These are phyloP conservation scores for Nyctanthes arbortristis DNA, from an alignment of 257 asterid species.

Conservation along the genomic window DNA sequence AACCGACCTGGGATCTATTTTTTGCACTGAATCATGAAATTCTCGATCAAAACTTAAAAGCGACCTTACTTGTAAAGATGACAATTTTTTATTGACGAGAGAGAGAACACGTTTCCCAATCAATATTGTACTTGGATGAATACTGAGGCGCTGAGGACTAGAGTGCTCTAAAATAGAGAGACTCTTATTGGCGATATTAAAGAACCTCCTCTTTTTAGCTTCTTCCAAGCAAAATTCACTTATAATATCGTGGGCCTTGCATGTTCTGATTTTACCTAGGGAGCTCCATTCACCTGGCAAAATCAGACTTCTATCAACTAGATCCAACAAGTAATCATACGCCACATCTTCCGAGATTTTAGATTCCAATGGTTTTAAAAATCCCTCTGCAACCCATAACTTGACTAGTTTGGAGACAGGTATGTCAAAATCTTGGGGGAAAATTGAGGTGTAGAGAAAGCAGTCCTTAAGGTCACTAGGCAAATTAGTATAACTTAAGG, in stretches of 20 bases:
- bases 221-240: slow-evolving; percentile 19
- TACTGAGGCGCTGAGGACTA: slow-evolving; percentile 2
- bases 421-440: slow-evolving; percentile 21
- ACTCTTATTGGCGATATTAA: neutral
- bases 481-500: slow-evolving; percentile 28
- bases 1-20: slow-evolving; percentile 7
- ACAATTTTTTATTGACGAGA: too few relatives aligned
- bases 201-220: slow-evolving; percentile 14
- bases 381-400: slow-evolving; percentile 28
- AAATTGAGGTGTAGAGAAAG: slow-evolving; percentile 12
- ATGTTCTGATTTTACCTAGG: slow-evolving; percentile 7
- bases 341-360: slow-evolving; percentile 12
- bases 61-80: too few relatives aligned
- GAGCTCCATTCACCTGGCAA: neutral
- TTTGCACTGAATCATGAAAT: too few relatives aligned
- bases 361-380: neutral
- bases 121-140: slow-evolving; percentile 1
- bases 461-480: slow-evolving; percentile 16
- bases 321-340: slow-evolving; percentile 15
- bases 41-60: neutral
- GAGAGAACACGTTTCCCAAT: slow-evolving; percentile 1
- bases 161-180: too few relatives aligned
- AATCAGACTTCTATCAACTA: slow-evolving; percentile 19
- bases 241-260: slow-evolving; percentile 19
- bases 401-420: slow-evolving; percentile 6